These are phyloP conservation scores for Bidens hawaiensis DNA, from an alignment of 140 eudicot species.

Conservation along the genomic window DNA sequence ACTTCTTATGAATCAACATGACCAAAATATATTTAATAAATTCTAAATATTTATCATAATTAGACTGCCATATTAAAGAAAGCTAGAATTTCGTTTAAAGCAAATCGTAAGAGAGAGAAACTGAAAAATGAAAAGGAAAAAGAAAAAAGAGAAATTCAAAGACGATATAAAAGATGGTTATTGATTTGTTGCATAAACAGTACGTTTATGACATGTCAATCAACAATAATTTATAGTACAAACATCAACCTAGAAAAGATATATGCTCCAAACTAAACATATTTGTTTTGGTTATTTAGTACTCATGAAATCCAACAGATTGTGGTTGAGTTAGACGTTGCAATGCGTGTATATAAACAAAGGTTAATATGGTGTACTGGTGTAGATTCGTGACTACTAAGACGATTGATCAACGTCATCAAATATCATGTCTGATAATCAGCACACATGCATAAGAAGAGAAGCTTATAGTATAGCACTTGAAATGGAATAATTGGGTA, in stretches of 20 bases:
- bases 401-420: conserved; percentile 9
- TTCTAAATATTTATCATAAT: background rate
- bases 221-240: conserved; percentile 16
- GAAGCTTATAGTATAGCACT: too few relatives aligned
- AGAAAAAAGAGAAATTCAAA: conserved; percentile 20
- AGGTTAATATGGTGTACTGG: conserved; percentile 13
- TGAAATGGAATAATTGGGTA: too few relatives aligned
- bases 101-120: conserved; percentile 13
- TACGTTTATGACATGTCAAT: conserved; percentile 32
- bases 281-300: conserved; percentile 21
- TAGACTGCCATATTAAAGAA: conserved; percentile 8
- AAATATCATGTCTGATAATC: background rate
- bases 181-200: conserved; percentile 24
- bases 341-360: conserved; percentile 7
- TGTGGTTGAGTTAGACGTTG: conserved; percentile 17
- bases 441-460: conserved; percentile 25
- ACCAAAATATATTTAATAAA: background rate
- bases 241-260: conserved; percentile 16
- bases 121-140: conserved; percentile 15
- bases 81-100: conserved; percentile 15
- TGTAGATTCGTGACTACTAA: conserved; percentile 9
- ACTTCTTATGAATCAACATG: background rate
- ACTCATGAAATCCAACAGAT: conserved; percentile 13
- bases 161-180: conserved; percentile 23
- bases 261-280: conserved; percentile 18